phyloP scores from a whole-genome alignment of 208 protist species.

The Phytomonas sp. region DNA sequence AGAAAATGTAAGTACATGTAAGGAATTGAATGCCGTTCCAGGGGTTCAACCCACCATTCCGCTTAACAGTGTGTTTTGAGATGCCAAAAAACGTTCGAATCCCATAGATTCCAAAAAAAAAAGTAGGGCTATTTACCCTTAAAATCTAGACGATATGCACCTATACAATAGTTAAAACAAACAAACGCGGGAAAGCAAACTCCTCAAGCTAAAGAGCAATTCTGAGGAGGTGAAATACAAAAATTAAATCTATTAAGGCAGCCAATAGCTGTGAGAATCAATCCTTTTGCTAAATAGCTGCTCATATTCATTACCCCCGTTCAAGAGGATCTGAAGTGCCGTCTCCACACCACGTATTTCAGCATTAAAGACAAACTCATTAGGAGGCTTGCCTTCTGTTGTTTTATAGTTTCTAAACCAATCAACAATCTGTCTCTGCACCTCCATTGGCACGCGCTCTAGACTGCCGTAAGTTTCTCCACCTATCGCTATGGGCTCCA shows the following conservation, averaged over 20 bases:
- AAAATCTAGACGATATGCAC: not conserved
- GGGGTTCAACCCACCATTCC: not conserved
- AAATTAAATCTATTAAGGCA: slow-evolving; percentile 17
- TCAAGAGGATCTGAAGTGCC: slow-evolving; percentile 49
- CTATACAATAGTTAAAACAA: not conserved
- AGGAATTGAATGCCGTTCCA: not conserved
- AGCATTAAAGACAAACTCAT: slow-evolving; percentile 73
- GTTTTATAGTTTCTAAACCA: slow-evolving; percentile 93
- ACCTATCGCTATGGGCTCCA: slow-evolving; percentile 21
- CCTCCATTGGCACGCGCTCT: slow-evolving; percentile 38
- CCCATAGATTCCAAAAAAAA: not conserved
- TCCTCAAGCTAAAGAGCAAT: not conserved
- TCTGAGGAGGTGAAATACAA: slow-evolving; percentile 13
- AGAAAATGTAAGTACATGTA: not conserved
- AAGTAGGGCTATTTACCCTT: not conserved
- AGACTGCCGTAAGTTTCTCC: slow-evolving; percentile 29
- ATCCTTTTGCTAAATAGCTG: slow-evolving; percentile 26
- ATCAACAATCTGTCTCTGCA: slow-evolving; percentile 44
- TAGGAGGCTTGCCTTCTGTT: slow-evolving; percentile 84
- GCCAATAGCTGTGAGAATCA: slow-evolving; percentile 51
- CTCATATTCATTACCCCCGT: slow-evolving; percentile 56
- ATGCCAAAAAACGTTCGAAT: not conserved
- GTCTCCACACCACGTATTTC: slow-evolving; percentile 48
- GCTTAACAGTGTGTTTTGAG: not conserved
- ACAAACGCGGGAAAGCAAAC: not conserved